Evolutionary conservation across 257 asterid genomes (phyloP).

Genomic region (Plantago elongata): DNA sequence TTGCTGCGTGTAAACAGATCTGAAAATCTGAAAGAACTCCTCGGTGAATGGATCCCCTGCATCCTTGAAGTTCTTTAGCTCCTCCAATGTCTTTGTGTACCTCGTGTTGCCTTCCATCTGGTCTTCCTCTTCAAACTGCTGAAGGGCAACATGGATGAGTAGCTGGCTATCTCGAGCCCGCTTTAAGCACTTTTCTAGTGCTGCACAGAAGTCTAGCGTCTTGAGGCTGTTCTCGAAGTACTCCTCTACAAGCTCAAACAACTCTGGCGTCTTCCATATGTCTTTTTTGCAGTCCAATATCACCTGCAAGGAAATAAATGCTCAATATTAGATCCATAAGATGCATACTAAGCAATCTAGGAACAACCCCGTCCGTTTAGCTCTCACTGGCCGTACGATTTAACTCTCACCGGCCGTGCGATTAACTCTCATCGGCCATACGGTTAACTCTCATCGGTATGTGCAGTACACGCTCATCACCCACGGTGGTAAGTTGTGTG

Average conservation of each 20-base stretch:
- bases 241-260: conserved; percentile 83
- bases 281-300: conserved; percentile 81
- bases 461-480: too few species aligned
- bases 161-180: conserved; percentile 57
- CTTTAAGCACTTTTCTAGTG: conserved; percentile 63
- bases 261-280: conserved; percentile 67
- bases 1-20: conserved; percentile 59
- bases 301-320: conserved; percentile 24
- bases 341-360: not conserved
- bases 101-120: conserved; percentile 22
- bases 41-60: conserved; percentile 75
- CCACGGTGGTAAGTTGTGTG: too few species aligned
- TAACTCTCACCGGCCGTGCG: too few species aligned
- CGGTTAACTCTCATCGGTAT: too few species aligned
- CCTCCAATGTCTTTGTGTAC: conserved; percentile 52
- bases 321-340: not conserved
- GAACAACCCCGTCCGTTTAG: too few species aligned
- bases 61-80: conserved; percentile 51
- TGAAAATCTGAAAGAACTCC: conserved; percentile 59
- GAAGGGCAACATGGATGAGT: conserved; percentile 55
- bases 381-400: too few species aligned
- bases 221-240: conserved; percentile 81
- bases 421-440: too few species aligned
- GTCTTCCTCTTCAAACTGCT: conserved; percentile 56
- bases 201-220: conserved; percentile 75